These are phyloP conservation scores for Verticillium dahliae DNA, from an alignment of 2,329 filamentous ascomycete genomes.

Conservation along the genomic window DNA sequence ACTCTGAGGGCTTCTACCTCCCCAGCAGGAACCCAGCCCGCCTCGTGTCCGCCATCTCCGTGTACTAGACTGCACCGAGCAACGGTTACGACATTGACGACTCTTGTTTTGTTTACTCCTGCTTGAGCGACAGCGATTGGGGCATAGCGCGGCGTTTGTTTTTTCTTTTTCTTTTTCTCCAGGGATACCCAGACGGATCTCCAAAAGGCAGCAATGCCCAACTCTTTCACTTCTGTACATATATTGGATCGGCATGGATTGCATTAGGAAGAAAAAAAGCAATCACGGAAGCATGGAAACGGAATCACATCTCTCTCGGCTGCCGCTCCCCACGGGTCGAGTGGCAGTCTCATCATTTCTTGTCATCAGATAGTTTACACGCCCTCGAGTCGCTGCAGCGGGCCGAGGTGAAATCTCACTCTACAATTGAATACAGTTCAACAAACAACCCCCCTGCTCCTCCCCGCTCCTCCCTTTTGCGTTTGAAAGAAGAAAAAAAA, in stretches of 20 bases:
- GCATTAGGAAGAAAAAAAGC: slow-evolving; percentile 1
- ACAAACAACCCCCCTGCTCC: neutral
- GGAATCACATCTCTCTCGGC: neutral
- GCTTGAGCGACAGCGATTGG: slow-evolving; percentile 6
- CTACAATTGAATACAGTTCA: neutral
- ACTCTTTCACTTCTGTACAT: slow-evolving; percentile 1
- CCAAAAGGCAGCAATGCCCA: slow-evolving; percentile 10
- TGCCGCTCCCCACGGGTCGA: slow-evolving; percentile 2
- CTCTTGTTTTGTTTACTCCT: neutral
- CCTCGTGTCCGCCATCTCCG: slow-evolving; percentile 48
- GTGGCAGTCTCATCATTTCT: neutral
- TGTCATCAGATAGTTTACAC: neutral
- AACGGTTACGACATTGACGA: neutral
- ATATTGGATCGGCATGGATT: slow-evolving; percentile 3
- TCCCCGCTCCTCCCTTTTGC: neutral
- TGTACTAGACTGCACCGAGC: slow-evolving; percentile 37
- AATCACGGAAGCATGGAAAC: neutral
- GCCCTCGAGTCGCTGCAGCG: neutral
- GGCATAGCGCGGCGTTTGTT: slow-evolving; percentile 20
- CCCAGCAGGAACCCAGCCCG: slow-evolving; percentile 41
- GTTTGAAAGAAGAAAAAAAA: neutral
- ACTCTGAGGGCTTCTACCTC: slow-evolving; percentile 48
- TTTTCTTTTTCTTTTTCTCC: slow-evolving; percentile 6
- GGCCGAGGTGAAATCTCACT: neutral
- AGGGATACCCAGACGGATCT: slow-evolving; percentile 2